Conservation (phyloP, 2,329 filamentous ascomycete genomes). For the Neonectria sp. region DNA sequence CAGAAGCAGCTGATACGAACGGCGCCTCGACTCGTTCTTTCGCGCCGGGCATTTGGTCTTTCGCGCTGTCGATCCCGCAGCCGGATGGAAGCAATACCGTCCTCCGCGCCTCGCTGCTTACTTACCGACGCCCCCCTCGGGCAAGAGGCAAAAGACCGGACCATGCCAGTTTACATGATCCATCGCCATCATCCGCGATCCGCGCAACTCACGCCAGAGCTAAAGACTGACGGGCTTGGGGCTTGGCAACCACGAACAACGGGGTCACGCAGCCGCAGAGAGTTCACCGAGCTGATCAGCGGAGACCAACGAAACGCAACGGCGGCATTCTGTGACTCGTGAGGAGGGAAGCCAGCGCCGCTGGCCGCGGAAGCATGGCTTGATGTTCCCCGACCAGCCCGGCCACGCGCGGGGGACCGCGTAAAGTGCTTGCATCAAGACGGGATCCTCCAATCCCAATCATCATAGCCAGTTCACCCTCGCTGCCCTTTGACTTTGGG, state of each 20-base stretch:
- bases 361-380: not conserved
- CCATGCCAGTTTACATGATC: not conserved
- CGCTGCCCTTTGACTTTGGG: not conserved
- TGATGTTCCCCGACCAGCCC: not conserved
- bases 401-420: slow-evolving; percentile 19
- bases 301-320: slow-evolving; percentile 10
- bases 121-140: not conserved
- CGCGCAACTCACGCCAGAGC: slow-evolving; percentile 6
- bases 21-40: not conserved
- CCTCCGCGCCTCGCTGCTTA: slow-evolving; percentile 1
- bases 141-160: too few relatives aligned
- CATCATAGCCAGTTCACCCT: slow-evolving; percentile 10
- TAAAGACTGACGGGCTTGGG: not conserved
- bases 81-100: not conserved
- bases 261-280: slow-evolving; percentile 2
- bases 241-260: slow-evolving; percentile 1
- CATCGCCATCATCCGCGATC: not conserved
- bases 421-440: slow-evolving; percentile 33
- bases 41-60: not conserved
- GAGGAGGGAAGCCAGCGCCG: not conserved
- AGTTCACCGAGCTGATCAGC: slow-evolving; percentile 15
- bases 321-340: not conserved
- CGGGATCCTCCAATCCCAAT: slow-evolving; percentile 11
- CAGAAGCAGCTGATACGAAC: not conserved
- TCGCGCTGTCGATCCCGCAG: slow-evolving; percentile 3